Percentiles rank a stretch among this genome's conserved stretches.
Evolutionary conservation across 1,284 basidiomycete genomes (phyloP).

Genomic region (Leccinum angustisporum): DNA sequence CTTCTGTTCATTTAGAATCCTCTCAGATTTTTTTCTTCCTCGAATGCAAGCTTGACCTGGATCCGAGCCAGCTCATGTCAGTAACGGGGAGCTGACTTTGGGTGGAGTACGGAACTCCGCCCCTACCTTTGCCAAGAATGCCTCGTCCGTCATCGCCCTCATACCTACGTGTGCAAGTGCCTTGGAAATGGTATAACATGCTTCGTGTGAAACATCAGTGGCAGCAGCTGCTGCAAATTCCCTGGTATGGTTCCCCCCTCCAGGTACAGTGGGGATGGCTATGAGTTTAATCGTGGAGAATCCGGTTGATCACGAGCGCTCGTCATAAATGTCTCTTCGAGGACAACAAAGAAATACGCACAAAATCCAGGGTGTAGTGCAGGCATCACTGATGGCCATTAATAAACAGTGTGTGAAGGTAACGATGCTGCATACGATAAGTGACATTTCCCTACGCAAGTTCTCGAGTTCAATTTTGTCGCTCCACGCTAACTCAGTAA

Average conservation of each 20-base stretch:
- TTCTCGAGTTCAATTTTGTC: background rate
- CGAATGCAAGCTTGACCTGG: slow-evolving; percentile 30
- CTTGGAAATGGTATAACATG: slow-evolving; percentile 54
- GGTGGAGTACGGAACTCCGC: background rate
- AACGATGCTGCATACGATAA: slow-evolving; percentile 41
- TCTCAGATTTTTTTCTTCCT: slow-evolving; percentile 27
- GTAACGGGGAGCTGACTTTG: background rate
- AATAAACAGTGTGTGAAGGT: background rate
- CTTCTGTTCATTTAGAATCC: slow-evolving; percentile 3
- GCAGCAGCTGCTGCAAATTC: slow-evolving; percentile 55
- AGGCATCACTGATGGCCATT: slow-evolving; percentile 39
- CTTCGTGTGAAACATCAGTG: slow-evolving; percentile 55
- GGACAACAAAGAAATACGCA: slow-evolving; percentile 16
- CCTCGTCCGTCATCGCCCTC: slow-evolving; percentile 54
- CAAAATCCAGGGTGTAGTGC: slow-evolving; percentile 49
- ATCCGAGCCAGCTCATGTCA: background rate
- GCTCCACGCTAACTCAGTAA: background rate
- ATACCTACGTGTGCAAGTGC: slow-evolving; percentile 59
- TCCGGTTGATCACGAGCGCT: background rate
- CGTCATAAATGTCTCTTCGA: background rate
- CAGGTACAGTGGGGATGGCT: slow-evolving; percentile 52
- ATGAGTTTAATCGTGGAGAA: background rate
- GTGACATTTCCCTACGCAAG: slow-evolving; percentile 57
- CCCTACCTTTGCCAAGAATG: slow-evolving; percentile 19
- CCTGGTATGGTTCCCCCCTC: slow-evolving; percentile 65